Base-by-base conservation (phyloP, 495 filamentous ascomycete genomes). In the Penicillium longicatenatum region DNA sequence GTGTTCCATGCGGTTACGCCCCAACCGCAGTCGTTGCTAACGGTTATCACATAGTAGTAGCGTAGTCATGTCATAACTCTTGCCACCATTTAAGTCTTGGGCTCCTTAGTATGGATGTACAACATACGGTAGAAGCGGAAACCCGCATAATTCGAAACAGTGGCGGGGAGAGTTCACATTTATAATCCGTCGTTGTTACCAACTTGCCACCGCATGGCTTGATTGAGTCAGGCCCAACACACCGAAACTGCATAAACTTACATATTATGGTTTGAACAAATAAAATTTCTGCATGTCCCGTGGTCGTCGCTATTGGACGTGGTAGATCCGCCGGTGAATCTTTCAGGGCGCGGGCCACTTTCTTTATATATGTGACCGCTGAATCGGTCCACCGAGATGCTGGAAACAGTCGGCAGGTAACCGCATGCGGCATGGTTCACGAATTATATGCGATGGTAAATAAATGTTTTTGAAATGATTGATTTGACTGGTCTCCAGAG, bases 311-410 rank as follows among this genome's bases (percentile, higher is more conserved):
- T 31, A 45, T 20, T 21, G 21, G 19, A 22, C 42, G 2, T 29
- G 22, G 29, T 17, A 49, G 46, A 49, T 49, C 10, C 31, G 3
- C 54, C 67, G 67, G 67, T 69, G 67, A 69, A 54, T 67, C 12
- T 39, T 67, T 67, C 22, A 64, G 64, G 64, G 50, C 63, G 60
- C 43, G 60, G 65, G 41, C 16, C 46, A 31, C 42, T 46, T 45
- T 22, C 60, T 50, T 58, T 51, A 12, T 46, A 48, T 17, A 48
- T 48, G 45, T 12, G 14, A 39, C 37, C 17, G 41, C 60, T 54
- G 29, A 24, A 54, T 61, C 35, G 54, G 63, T 66, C 66, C 66
- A 69, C 66, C 45, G 45, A 48, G 16, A 48, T 12, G 45, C 26
- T 48, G 45, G 45, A 30, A 30, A 46, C 44, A 35, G 14, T 24